Evolutionary conservation across 164 flowering plant genomes (phyloP).

Genomic region (Kalanchoe fedtschenkoi): DNA sequence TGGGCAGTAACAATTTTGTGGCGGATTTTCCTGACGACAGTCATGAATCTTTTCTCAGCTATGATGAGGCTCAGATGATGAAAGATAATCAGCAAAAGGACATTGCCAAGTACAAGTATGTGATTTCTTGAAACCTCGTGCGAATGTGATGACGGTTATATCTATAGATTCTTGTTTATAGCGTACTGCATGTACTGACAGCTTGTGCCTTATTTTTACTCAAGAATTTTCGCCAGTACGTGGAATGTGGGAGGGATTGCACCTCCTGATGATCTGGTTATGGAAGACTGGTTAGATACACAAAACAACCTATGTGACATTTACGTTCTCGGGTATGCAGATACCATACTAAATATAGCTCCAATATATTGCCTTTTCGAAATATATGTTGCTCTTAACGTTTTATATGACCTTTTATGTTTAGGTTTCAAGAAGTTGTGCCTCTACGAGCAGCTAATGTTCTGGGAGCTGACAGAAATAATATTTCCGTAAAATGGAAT

Average conservation of each 20-base stretch:
- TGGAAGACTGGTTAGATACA: constrained; percentile 27
- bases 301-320: constrained; percentile 21
- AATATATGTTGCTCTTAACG: background rate
- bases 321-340: constrained; percentile 40
- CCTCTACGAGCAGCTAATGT: constrained; percentile 53
- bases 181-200: background rate
- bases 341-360: background rate
- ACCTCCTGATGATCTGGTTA: constrained; percentile 22
- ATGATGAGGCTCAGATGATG: background rate
- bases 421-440: constrained; percentile 74
- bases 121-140: background rate
- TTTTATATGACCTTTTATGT: background rate
- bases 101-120: constrained; percentile 33
- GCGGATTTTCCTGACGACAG: constrained; percentile 25
- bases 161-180: background rate
- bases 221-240: constrained; percentile 44
- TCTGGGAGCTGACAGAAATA: constrained; percentile 41
- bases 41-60: background rate
- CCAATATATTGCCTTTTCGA: background rate
- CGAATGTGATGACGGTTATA: background rate
- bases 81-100: constrained; percentile 16
- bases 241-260: constrained; percentile 47
- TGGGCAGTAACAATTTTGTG: constrained; percentile 43
- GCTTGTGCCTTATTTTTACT: background rate
- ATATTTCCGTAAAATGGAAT: constrained; percentile 50